phyloP scores from a whole-genome alignment of 2,329 filamentous ascomycete genomes.

The Alternaria arborescens region DNA sequence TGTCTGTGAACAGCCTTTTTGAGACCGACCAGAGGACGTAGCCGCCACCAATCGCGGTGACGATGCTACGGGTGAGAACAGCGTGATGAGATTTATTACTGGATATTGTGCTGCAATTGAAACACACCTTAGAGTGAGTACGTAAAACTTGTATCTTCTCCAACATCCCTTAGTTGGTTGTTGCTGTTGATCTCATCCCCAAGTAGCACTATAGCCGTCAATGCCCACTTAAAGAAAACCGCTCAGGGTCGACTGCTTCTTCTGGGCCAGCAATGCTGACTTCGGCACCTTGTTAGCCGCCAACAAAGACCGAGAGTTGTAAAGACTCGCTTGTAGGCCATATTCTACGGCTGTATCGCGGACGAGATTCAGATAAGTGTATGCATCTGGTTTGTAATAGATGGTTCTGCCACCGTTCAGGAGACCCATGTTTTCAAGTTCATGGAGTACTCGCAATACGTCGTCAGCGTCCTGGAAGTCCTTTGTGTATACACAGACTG shows the following conservation, averaged over 20 bases:
- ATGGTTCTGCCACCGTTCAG: constrained; percentile 62
- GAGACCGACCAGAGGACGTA: not conserved
- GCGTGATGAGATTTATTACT: not conserved
- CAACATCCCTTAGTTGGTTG: not conserved
- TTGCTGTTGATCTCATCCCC: not conserved
- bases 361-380: constrained; percentile 55
- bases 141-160: not conserved
- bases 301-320: constrained; percentile 52
- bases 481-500: constrained; percentile 74
- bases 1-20: not conserved
- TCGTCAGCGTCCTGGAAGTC: constrained; percentile 76
- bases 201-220: not conserved
- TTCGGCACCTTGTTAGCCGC: constrained; percentile 21
- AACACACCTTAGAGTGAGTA: not conserved
- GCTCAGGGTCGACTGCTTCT: constrained; percentile 21
- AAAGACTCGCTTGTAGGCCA: constrained; percentile 54
- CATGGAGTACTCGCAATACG: constrained; percentile 71
- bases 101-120: not conserved
- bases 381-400: constrained; percentile 80
- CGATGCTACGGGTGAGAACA: not conserved
- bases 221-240: not conserved
- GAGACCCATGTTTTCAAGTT: constrained; percentile 69
- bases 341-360: constrained; percentile 49
- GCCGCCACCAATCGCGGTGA: not conserved
- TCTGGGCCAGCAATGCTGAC: constrained; percentile 13